Base-by-base conservation (phyloP, 2,329 filamentous ascomycete species). In the Cryphonectria carpinicola region DNA sequence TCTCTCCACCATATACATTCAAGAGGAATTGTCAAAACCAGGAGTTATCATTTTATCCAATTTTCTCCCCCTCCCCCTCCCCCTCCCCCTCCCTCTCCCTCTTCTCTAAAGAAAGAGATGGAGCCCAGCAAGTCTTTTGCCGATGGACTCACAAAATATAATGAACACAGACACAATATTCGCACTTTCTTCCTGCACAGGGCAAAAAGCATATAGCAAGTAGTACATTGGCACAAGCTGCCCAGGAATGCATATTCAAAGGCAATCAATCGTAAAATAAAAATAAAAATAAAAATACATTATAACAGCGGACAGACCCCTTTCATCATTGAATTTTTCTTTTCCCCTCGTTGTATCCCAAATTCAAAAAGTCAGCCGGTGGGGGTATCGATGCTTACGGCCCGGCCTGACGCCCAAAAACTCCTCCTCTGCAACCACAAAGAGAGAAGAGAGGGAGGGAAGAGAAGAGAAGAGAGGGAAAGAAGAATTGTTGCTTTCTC, bases 201-300 rank as follows among this genome's bases (percentile, higher is more conserved):
- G 46, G 54, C 43, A 66, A 8, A 11, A 22, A 56, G 25, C 35
- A 46, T 70, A 67, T 70, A 39, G 65, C 0, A 46, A 70, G 65
- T 70, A 39, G 65, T 70, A 70, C 68, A 67, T 72, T 72, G 52
- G 43, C 70, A 70, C 46, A 63, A 66, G 58, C 65, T 70, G 67
- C 58, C 68, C 70, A 54, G 8, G 22, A 65, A 65, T 63, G 32
- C 28, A 54, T 70, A 72, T 41, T 3, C 19, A 62, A 63, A 71
- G 56, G 63, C 58, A 54, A 49, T n/a, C 58, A 67, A 64, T 56
- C 22, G 1, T 28, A 19, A 49, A n/a, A 5, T 1, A n/a, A 46
- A 17, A 46, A 46, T 14, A 14, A 41, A 41, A 41, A 14, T 4
- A 41, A 7, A 46, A 46, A 22, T 14, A 32, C n/a, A 19, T 19